Conservation (phyloP, 495 filamentous ascomycete genomes). For the Penicillium cinerascens region DNA sequence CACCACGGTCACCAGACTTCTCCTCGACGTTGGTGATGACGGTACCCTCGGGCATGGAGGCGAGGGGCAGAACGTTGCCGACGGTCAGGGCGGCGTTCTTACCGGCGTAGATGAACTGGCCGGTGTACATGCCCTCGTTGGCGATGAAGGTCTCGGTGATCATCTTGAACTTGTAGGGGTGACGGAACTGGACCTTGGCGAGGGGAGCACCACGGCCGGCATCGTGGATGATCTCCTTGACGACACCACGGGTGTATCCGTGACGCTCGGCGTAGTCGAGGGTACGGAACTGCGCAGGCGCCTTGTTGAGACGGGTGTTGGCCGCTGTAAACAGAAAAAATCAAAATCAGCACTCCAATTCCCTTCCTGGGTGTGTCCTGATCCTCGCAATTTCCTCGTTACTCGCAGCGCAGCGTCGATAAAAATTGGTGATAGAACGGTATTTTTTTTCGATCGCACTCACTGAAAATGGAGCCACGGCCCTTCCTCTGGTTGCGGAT, state of each 20-base stretch:
- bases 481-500: constrained; percentile 99
- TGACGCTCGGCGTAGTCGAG: constrained; percentile 94
- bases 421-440: constrained; percentile 16
- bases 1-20: constrained; percentile 95
- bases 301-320: constrained; percentile 90
- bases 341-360: constrained; percentile 40
- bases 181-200: constrained; percentile 92
- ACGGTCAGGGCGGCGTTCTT: constrained; percentile 95
- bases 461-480: constrained; percentile 97
- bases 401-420: constrained; percentile 9
- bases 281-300: constrained; percentile 85
- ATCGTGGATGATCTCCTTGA: constrained; percentile 99
- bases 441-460: constrained; percentile 43
- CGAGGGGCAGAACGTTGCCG: constrained; percentile 93
- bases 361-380: constrained; percentile 18
- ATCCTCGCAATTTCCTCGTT: constrained; percentile 13
- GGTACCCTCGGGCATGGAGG: constrained; percentile 95
- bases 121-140: constrained; percentile 99
- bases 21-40: constrained; percentile 98
- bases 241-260: constrained; percentile 93
- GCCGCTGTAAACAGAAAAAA: constrained; percentile 51
- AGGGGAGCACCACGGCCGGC: constrained; percentile 96
- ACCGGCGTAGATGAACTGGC: constrained; percentile 99
- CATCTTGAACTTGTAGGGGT: constrained; percentile 87
- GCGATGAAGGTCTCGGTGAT: constrained; percentile 97